A percentile compares a stretch with the other conserved stretches of the same genome.
Evolutionary conservation across 495 filamentous ascomycete species (phyloP).

Genomic region (Entonaema liquescens): DNA sequence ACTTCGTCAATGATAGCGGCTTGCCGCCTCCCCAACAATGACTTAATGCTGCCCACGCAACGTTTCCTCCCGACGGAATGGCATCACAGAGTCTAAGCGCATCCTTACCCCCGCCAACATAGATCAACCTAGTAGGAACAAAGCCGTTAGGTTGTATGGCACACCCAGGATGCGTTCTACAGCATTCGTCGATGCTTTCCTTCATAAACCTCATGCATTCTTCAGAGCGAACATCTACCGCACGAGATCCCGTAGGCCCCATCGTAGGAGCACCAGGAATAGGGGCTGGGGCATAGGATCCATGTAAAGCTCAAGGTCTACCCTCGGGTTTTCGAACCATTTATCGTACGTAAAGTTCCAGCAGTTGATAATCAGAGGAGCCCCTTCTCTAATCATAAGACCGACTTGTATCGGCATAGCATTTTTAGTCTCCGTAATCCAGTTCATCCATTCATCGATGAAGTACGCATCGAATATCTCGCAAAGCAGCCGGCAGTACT

Average conservation of each 20-base stretch:
- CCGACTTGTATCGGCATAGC: constrained; percentile 28
- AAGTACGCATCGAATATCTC: constrained; percentile 33
- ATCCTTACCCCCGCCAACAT: background rate
- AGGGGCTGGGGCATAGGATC: constrained; percentile 23
- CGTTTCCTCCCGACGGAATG: background rate
- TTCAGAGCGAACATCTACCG: constrained; percentile 20
- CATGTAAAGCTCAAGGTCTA: constrained; percentile 33
- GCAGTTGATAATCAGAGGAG: constrained; percentile 27
- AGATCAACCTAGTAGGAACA: background rate
- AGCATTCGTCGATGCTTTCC: constrained; percentile 23
- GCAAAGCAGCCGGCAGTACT: constrained; percentile 27
- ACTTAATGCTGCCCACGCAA: background rate
- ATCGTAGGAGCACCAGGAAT: constrained; percentile 21
- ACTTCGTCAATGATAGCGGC: background rate
- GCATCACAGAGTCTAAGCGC: background rate
- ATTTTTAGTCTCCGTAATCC: constrained; percentile 29
- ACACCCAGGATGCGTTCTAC: constrained; percentile 2
- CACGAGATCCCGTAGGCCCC: constrained; percentile 11
- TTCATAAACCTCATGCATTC: constrained; percentile 31
- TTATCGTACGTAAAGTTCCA: constrained; percentile 37
- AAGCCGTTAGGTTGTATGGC: background rate
- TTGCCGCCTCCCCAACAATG: background rate
- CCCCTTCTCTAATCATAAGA: constrained; percentile 28
- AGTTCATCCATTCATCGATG: constrained; percentile 33
- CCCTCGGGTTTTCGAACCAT: constrained; percentile 28